phyloP scores from a whole-genome alignment of 2,329 filamentous ascomycete species.

The Waltergamsia citrina region DNA sequence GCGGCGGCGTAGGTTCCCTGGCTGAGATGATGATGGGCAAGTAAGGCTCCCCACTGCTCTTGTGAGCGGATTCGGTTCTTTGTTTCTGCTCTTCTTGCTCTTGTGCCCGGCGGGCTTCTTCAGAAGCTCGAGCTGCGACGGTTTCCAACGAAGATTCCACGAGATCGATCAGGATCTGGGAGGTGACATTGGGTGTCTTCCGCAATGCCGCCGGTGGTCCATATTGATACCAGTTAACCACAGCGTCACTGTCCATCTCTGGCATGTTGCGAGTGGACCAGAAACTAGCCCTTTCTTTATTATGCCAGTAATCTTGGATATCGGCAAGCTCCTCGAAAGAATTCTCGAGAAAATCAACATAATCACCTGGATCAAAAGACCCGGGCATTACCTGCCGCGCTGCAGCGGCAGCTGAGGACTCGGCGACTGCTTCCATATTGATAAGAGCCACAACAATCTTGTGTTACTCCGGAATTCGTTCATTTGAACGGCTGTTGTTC shows the following conservation, averaged over 20 bases:
- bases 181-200: conserved; percentile 24
- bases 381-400: conserved; percentile 15
- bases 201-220: conserved; percentile 32
- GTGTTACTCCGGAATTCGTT: neutral
- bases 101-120: conserved; percentile 17
- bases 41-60: conserved; percentile 20
- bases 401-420: neutral
- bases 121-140: conserved; percentile 25
- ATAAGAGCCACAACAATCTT: conserved; percentile 1
- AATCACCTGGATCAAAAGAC: conserved; percentile 18
- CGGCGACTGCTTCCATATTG: neutral
- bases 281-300: conserved; percentile 8
- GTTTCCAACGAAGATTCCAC: conserved; percentile 34
- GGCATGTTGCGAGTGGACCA: conserved; percentile 13
- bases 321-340: conserved; percentile 14
- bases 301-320: conserved; percentile 13
- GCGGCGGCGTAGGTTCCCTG: no score
- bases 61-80: conserved; percentile 7
- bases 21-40: conserved; percentile 21
- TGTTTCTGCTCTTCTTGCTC: conserved; percentile 17
- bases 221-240: conserved; percentile 38
- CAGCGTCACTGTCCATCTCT: conserved; percentile 14
- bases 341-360: conserved; percentile 17
- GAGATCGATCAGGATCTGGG: conserved; percentile 29
- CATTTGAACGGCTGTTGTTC: no score